Conservation (phyloP, 441 rosid species). For the Hura crepitans region DNA sequence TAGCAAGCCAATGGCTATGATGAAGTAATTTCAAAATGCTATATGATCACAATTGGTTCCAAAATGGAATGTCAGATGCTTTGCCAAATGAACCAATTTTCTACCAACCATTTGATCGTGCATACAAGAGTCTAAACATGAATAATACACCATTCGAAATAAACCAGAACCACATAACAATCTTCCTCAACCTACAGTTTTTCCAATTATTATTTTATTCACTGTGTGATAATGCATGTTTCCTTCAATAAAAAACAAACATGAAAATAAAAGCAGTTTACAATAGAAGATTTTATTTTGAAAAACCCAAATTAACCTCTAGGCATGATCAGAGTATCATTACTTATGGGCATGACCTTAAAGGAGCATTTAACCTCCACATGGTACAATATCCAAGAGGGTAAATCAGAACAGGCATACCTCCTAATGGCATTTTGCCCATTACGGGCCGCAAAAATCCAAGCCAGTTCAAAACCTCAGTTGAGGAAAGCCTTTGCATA, state of each 20-base stretch:
- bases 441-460: background rate
- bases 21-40: constrained; percentile 10
- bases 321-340: background rate
- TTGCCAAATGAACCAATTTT: background rate
- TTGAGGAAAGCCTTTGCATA: constrained; percentile 38
- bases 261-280: background rate
- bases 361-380: background rate
- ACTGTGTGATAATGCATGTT: background rate
- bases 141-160: background rate
- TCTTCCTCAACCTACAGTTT: background rate
- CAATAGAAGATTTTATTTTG: background rate
- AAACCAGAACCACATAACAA: background rate
- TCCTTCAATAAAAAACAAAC: background rate
- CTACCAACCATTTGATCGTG: background rate
- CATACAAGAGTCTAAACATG: no score
- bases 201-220: background rate
- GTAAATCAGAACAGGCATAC: background rate
- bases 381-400: background rate
- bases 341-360: background rate
- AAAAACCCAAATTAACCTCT: constrained; percentile 6
- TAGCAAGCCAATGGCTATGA: background rate
- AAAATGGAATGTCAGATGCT: background rate
- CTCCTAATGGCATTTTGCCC: background rate
- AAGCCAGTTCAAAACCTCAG: constrained; percentile 49
- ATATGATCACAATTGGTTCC: background rate